These are phyloP conservation scores for Fusarium transvaalense DNA, from an alignment of 2,329 filamentous ascomycete species.

Conservation along the genomic window DNA sequence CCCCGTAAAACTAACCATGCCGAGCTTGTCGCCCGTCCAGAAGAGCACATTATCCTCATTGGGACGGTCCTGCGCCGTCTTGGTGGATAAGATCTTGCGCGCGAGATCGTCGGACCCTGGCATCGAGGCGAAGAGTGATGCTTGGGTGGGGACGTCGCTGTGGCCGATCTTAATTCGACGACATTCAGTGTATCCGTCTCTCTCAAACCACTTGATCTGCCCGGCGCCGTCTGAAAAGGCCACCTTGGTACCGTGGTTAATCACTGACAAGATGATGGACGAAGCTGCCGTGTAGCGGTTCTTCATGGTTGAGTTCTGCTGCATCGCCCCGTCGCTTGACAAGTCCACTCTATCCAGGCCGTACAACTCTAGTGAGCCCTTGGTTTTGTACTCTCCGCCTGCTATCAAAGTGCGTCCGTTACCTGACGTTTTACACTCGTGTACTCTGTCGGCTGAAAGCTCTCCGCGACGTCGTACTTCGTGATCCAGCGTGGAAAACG, in stretches of 20 bases:
- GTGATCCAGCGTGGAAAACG: conserved; percentile 72
- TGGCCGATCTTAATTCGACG: conserved; percentile 67
- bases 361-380: conserved; percentile 92
- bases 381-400: conserved; percentile 90
- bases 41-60: conserved; percentile 79
- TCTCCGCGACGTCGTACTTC: conserved; percentile 68
- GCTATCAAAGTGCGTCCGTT: conserved; percentile 79
- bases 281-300: conserved; percentile 87
- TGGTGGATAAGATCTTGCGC: conserved; percentile 79
- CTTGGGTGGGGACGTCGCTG: conserved; percentile 60
- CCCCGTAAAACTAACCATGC: conserved; percentile 74
- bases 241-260: conserved; percentile 83
- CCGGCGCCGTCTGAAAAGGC: conserved; percentile 88
- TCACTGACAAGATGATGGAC: conserved; percentile 84
- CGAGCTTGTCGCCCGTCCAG: conserved; percentile 90
- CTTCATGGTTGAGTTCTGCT: conserved; percentile 68
- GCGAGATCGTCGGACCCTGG: conserved; percentile 77
- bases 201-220: conserved; percentile 89
- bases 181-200: conserved; percentile 78
- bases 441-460: conserved; percentile 67
- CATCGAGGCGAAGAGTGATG: conserved; percentile 65
- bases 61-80: conserved; percentile 53
- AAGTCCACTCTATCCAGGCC: conserved; percentile 60
- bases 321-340: conserved; percentile 45
- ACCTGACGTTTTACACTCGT: conserved; percentile 63